Percentiles rank a stretch among this genome's conserved stretches.
Evolutionary conservation across 257 asterid species (phyloP).

Genomic region (Solanum chilense): DNA sequence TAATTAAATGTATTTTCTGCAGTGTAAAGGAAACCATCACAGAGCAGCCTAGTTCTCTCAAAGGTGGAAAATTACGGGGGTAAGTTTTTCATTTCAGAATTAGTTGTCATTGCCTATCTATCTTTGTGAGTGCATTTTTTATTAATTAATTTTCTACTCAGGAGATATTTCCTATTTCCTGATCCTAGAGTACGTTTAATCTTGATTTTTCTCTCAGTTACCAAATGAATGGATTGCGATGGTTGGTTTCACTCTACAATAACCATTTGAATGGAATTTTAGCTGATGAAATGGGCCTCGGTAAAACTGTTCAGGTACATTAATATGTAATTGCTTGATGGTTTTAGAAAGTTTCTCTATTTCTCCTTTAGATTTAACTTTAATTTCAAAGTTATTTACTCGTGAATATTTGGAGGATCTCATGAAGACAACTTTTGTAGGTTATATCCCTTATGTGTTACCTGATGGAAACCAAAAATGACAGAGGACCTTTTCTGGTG

Average conservation of each 20-base stretch:
- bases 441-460: constrained; percentile 92
- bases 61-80: constrained; percentile 95
- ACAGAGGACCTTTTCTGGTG: constrained; percentile 96
- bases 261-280: constrained; percentile 97
- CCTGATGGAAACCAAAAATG: constrained; percentile 88
- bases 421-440: constrained; percentile 25
- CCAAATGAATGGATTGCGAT: constrained; percentile 98
- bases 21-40: constrained; percentile 75
- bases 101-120: neutral
- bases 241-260: constrained; percentile 96
- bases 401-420: constrained; percentile 8
- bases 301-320: constrained; percentile 96
- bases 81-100: constrained; percentile 23
- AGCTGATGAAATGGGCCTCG: constrained; percentile 99
- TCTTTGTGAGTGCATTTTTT: neutral
- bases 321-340: neutral
- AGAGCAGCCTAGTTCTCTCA: constrained; percentile 71
- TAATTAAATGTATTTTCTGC: constrained; percentile 16
- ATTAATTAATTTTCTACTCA: neutral
- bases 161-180: neutral
- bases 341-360: neutral
- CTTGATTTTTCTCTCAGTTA: constrained; percentile 44
- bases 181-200: neutral
- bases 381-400: neutral
- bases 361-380: neutral